Evolutionary conservation across 495 filamentous ascomycete species (phyloP), one percentile per base, ranked within the genome.

Genomic region (Friedmanniomyces endolithicus): DNA sequence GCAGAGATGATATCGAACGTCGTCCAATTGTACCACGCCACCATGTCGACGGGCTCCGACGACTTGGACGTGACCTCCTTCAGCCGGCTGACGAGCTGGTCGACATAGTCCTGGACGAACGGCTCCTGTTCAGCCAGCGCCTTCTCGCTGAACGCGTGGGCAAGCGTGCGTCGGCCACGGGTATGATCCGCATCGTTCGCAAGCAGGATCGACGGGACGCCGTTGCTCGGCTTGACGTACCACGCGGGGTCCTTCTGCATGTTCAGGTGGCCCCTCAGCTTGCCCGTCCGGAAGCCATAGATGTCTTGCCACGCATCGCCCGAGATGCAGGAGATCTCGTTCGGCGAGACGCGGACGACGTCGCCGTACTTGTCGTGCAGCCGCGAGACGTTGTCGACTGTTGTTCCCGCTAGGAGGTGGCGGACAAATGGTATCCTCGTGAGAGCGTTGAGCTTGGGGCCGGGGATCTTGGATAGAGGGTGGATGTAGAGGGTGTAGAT

Each of bases 401-500:
- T 37, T 4, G 53, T 64, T 27, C 64, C 64, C 16, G 35, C 44
- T 8, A 53, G 29, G 19, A 61, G 23, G 25, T 53, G 55, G 45
- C 54, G 55, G n/a, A 54, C 34, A 34, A 55, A 65, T 9, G 63
- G 60, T 11, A 65, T 43, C 0, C 56, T 48, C 4, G 56, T 46
- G n/a, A 59, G 1, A 11, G 56, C 60, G 40, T 66, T 65, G 40
- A 64, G 50, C n/a, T 29, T 40, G 6, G 78, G 78, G 6, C 78
- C 78, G 0, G 78, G 76, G 54, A 71, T 72, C 1, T 65, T 63
- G 29, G 64, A 58, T 6, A 77, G 66, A 6, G 77, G 77, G 50
- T 78, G 73, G 27, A 79, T 71, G 58, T 67, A 76, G 22, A 74
- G 43, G 37, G 72, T 74, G 60, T 76, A 75, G 22, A 68, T 20